Base-by-base conservation (phyloP, 2,329 filamentous ascomycete genomes). In the Sclerotinia spermophila region DNA sequence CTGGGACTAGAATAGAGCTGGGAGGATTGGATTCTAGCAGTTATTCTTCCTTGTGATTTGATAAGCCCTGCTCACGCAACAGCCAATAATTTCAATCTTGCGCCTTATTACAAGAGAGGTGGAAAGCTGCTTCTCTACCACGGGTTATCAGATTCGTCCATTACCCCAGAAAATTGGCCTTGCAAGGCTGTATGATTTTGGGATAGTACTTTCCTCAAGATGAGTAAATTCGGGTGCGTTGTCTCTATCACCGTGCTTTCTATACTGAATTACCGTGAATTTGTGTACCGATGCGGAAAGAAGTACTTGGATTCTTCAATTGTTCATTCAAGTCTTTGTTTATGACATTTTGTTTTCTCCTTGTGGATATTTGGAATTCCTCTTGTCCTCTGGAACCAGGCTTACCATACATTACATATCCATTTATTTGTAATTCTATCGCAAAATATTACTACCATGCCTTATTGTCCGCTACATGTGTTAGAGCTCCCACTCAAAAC, bases 121-220 rank as follows among this genome's bases (percentile, higher is more conserved):
- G 21, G 24, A 48, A 48, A 48, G 21, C 24, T n/a, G 5, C 8
- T 48, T 48, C 45, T 24, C 24, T 48, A 48, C 10, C 45, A 48
- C 45, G 45, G 10, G 45, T 8, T 48, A 48, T n/a, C 10, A n/a
- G 45, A 13, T 48, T 21, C 45, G 11, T n/a, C 24, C 10, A 11
- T 48, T n/a, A 24, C 45, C n/a, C 67, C 65, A 48, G 70, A 69
- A 64, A 76, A 71, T 67, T 77, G 75, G 76, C 45, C n/a, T 17
- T 76, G 72, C 75, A 60, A 70, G 45, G 19, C 19, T 15, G n/a
- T 40, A 24, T 67, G 42, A 5, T 33, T 13, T 5, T 24, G 8
- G 19, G 35, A 27, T 30, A 30, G 17, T 33, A 48, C 48, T 3
- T 56, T 56, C 48, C 35, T 17, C 5, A 1, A 10, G 27, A 56